Percentiles rank a stretch among this genome's conserved stretches.
Evolutionary conservation across 352 stramenopile species (phyloP).

Genomic region (Globisporangium megalacanthum): DNA sequence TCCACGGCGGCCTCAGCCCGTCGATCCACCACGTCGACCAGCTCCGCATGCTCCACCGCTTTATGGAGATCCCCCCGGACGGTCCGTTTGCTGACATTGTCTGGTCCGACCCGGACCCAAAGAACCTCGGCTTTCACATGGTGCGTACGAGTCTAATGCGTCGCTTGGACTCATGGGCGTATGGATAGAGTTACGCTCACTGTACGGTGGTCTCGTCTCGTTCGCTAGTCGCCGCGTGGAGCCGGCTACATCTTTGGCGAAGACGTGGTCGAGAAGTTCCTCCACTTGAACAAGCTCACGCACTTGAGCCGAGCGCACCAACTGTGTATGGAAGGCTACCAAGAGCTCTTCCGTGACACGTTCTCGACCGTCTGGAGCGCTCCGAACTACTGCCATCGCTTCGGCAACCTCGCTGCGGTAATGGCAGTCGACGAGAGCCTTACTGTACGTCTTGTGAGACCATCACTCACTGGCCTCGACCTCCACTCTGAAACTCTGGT

Average conservation of each 20-base stretch:
- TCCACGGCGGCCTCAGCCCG: constrained; percentile 86
- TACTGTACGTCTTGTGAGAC: background rate
- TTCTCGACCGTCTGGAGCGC: constrained; percentile 99
- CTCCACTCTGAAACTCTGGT: background rate
- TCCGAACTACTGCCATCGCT: constrained; percentile 99
- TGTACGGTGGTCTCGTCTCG: too few relatives aligned
- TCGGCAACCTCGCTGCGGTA: constrained; percentile 97
- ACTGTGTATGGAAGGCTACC: constrained; percentile 91
- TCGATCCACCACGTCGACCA: constrained; percentile 90
- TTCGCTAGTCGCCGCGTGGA: constrained; percentile 69
- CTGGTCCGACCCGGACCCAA: constrained; percentile 95
- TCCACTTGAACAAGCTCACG: constrained; percentile 90
- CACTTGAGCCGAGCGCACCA: constrained; percentile 93
- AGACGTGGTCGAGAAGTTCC: constrained; percentile 92
- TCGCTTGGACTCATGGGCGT: constrained; percentile 20
- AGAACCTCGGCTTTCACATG: constrained; percentile 83
- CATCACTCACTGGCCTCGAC: too few relatives aligned
- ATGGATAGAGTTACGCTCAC: constrained; percentile 7
- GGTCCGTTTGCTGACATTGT: constrained; percentile 98
- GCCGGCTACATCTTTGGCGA: constrained; percentile 93
- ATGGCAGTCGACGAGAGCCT: constrained; percentile 91
- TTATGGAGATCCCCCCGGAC: constrained; percentile 94
- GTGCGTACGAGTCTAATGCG: constrained; percentile 11
- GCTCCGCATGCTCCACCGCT: constrained; percentile 85
- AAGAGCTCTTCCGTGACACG: constrained; percentile 94